Evolutionary conservation across 129 eudicot genomes (phyloP).

Genomic region (Flaveria sonorensis): DNA sequence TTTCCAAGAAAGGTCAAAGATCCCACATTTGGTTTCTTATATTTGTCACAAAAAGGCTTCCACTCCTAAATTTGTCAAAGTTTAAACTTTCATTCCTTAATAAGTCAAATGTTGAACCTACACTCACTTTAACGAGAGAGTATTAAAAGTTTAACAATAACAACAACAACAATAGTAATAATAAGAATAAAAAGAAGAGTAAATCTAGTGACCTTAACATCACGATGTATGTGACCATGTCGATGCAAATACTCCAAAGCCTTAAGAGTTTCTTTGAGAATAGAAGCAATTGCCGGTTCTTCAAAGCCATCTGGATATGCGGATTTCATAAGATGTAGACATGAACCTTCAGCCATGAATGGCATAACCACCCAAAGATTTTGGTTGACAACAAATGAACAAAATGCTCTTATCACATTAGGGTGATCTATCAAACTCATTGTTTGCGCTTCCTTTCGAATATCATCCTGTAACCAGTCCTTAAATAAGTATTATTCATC

Average conservation of each 20-base stretch:
- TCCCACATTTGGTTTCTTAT: not conserved
- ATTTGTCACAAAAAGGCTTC: not conserved
- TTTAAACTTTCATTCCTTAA: not conserved
- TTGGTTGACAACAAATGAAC: constrained; percentile 91
- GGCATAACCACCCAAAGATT: constrained; percentile 99
- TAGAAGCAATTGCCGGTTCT: constrained; percentile 80
- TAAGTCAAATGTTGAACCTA: not conserved
- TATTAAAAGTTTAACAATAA: not conserved
- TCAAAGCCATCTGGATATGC: constrained; percentile 96
- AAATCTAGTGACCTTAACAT: constrained; percentile 68
- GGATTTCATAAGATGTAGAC: constrained; percentile 95
- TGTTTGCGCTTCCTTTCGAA: constrained; percentile 93
- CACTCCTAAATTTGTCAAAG: not conserved
- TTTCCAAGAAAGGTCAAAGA: not conserved
- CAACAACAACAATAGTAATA: not conserved
- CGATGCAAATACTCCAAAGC: constrained; percentile 91
- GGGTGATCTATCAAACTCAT: constrained; percentile 96
- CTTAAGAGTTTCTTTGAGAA: constrained; percentile 88
- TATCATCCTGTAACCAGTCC: constrained; percentile 80
- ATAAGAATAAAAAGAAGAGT: not conserved
- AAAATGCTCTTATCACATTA: constrained; percentile 78
- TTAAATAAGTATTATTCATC: constrained; percentile 19
- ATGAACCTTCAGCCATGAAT: constrained; percentile 98
- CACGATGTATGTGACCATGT: constrained; percentile 98
- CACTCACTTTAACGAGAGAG: not conserved